A percentile compares a stretch with the other conserved stretches of the same genome.
Evolutionary conservation across 495 filamentous ascomycete species (phyloP).

Genomic region (Tetracladium setigerum): DNA sequence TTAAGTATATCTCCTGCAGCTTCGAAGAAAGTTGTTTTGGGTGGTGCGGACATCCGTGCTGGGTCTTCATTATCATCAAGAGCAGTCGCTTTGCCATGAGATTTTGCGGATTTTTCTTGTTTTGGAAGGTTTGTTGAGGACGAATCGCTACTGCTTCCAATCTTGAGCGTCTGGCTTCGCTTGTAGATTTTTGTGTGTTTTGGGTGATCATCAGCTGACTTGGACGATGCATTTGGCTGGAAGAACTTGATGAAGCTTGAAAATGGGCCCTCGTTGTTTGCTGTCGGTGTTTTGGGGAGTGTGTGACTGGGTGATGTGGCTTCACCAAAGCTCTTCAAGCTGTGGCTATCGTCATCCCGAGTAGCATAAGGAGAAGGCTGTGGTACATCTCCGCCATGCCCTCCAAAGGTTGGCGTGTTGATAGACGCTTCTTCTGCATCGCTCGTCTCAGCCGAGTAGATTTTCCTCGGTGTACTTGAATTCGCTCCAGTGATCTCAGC

Average conservation of each 20-base stretch:
- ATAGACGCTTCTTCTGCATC: constrained; percentile 12
- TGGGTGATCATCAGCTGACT: constrained; percentile 13
- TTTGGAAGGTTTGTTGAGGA: constrained; percentile 4
- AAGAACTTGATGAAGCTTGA: constrained; percentile 20
- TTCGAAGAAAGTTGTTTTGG: constrained; percentile 88
- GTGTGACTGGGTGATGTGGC: constrained; percentile 1
- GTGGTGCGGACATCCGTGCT: constrained; percentile 56
- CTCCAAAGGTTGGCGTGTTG: constrained; percentile 18
- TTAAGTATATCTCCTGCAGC: constrained; percentile 87
- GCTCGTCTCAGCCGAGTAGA: constrained; percentile 6
- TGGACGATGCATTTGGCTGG: constrained; percentile 10
- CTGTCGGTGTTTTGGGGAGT: not conserved
- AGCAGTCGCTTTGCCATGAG: constrained; percentile 13
- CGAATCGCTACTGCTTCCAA: constrained; percentile 3
- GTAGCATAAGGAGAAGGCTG: constrained; percentile 20
- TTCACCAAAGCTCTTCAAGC: constrained; percentile 10
- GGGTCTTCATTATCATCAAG: constrained; percentile 29
- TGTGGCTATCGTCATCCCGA: constrained; percentile 19
- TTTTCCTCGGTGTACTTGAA: constrained; percentile 37
- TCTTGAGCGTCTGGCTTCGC: constrained; percentile 59
- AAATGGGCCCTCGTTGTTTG: constrained; percentile 10
- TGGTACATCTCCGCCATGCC: constrained; percentile 22
- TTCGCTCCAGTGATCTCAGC: constrained; percentile 85
- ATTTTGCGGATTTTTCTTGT: not conserved
- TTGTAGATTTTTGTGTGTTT: constrained; percentile 67